Evolutionary conservation across 2,329 filamentous ascomycete species (phyloP).

Genomic region (Thielaviopsis musarum): DNA sequence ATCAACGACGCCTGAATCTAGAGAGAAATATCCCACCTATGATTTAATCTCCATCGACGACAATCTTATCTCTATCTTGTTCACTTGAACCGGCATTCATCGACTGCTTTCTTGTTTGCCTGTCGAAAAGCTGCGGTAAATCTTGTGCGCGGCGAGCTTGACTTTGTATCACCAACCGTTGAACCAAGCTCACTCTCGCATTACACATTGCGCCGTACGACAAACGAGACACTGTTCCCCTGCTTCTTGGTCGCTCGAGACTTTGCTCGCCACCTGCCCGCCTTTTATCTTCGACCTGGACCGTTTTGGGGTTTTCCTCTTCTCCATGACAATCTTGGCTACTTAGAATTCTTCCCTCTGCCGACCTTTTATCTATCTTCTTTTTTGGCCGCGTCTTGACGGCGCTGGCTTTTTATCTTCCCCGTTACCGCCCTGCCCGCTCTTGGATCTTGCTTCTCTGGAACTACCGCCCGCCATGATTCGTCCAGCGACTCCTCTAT

Average conservation of each 20-base stretch:
- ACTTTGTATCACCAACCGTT: not conserved
- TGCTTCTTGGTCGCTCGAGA: not conserved
- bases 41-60: too few species aligned
- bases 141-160: not conserved
- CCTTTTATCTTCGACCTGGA: not conserved
- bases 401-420: conserved; percentile 22
- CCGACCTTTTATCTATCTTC: not conserved
- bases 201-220: not conserved
- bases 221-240: not conserved
- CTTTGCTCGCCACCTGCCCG: not conserved
- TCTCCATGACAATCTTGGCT: not conserved
- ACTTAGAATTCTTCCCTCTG: not conserved
- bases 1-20: too few species aligned
- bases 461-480: conserved; percentile 44
- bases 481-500: conserved; percentile 81
- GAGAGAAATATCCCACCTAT: too few species aligned
- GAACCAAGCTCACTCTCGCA: not conserved
- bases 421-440: not conserved
- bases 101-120: not conserved
- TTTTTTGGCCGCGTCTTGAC: conserved; percentile 26
- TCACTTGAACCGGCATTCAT: too few species aligned
- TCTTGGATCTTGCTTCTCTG: conserved; percentile 13
- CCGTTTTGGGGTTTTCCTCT: not conserved
- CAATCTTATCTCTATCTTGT: too few species aligned
- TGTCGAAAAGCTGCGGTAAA: not conserved